Conservation (phyloP, 129 eudicot species). For the Flaveria trinervia region DNA sequence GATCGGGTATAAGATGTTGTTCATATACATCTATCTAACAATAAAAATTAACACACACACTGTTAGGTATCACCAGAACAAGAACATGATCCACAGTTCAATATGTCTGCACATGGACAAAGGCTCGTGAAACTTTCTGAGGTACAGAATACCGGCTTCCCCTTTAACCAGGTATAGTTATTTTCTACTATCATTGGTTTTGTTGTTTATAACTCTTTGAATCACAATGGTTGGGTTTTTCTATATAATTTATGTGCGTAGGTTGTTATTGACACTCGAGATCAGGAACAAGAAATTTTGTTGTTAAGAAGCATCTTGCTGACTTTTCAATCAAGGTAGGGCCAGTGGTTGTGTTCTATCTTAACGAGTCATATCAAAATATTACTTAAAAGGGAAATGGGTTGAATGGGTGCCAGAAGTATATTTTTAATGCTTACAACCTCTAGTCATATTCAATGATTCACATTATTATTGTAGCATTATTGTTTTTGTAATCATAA, state of each 20-base stretch:
- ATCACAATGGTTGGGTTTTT: neutral
- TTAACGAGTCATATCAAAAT: neutral
- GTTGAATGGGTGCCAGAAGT: neutral
- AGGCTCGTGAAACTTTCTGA: slow-evolving; percentile 57
- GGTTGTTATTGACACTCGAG: slow-evolving; percentile 61
- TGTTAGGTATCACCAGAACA: slow-evolving; percentile 56
- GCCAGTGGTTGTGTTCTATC: neutral
- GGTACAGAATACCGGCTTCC: slow-evolving; percentile 41
- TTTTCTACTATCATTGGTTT: slow-evolving; percentile 8
- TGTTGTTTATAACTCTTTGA: neutral
- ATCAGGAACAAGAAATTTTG: slow-evolving; percentile 75
- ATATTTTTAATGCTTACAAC: slow-evolving; percentile 1
- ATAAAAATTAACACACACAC: neutral
- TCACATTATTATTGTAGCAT: neutral
- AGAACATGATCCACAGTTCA: slow-evolving; percentile 46
- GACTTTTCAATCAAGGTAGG: slow-evolving; percentile 79
- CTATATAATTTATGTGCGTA: slow-evolving; percentile 11
- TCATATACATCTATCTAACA: slow-evolving; percentile 7
- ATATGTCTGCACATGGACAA: slow-evolving; percentile 46
- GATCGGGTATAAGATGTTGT: slow-evolving; percentile 3
- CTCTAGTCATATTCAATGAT: neutral
- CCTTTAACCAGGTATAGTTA: slow-evolving; percentile 57
- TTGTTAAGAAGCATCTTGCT: slow-evolving; percentile 66
- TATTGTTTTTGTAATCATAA: slow-evolving; percentile 1
- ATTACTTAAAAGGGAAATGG: neutral